Evolutionary conservation across 2,329 filamentous ascomycete species (phyloP).

Genomic region (Hypoxylon sp.): DNA sequence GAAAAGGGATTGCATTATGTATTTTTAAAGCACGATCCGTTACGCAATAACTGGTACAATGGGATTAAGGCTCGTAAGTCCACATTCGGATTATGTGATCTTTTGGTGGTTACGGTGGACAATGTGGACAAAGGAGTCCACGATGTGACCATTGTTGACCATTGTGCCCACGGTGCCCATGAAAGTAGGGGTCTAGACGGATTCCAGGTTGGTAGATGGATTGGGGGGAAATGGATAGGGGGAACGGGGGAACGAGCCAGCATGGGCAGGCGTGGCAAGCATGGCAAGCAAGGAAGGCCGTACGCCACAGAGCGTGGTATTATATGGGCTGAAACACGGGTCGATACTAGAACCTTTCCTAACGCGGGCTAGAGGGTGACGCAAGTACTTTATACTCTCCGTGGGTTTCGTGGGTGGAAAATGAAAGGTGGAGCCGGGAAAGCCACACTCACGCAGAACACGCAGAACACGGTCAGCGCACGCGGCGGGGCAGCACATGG

Average conservation of each 20-base stretch:
- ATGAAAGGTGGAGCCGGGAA: constrained; percentile 18
- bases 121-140: constrained; percentile 5
- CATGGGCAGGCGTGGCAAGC: constrained; percentile 8
- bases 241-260: not conserved
- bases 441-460: too few relatives aligned
- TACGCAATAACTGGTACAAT: not conserved
- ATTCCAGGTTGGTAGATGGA: not conserved
- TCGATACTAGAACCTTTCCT: constrained; percentile 24
- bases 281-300: constrained; percentile 19
- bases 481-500: constrained; percentile 29
- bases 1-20: not conserved
- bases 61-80: not conserved
- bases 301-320: constrained; percentile 24
- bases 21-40: not conserved
- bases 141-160: constrained; percentile 14
- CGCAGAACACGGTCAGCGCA: constrained; percentile 14
- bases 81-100: constrained; percentile 1
- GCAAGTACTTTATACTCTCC: constrained; percentile 29
- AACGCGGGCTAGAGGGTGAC: constrained; percentile 13
- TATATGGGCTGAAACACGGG: constrained; percentile 35
- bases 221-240: not conserved
- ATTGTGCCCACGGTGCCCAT: too few relatives aligned
- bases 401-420: constrained; percentile 15
- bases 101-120: not conserved
- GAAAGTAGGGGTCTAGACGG: not conserved